Evolutionary conservation across 225 moss, liverwort and hornwort genomes (phyloP), one percentile per base, ranked within the genome.

Genomic region (Straminergon stramineum): DNA sequence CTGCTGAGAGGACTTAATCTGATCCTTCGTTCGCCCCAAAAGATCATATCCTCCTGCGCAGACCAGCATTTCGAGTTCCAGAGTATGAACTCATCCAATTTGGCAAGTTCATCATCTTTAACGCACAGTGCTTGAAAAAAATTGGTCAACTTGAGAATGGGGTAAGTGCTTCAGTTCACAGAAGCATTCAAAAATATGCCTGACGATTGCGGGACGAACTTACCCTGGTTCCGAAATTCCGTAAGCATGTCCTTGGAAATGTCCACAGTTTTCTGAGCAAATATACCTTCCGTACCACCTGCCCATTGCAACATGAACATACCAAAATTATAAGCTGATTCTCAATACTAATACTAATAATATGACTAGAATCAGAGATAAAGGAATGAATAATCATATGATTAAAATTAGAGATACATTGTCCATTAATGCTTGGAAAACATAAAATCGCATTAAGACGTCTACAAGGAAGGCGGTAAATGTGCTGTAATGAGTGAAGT

Each of bases 251-350:
- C 93, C 82, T 92, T 91, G 43, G 96, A 97, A 60, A 99, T 88
- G 73, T 97, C 95, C 87, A 96, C 32, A 85, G 93, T 93, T 84
- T 95, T 97, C 92, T 99, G 97, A 53, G 97, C 94, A 92, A 99
- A 99, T 65, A 99, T 94, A 51, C 99, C 99, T 90, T 99, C 99
- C 48, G 99, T 96, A 80, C 99, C 99, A 89, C 97, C 99, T 97
- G 88, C 62, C 77, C 88, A 88, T 83, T 55, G 79, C 86, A 85
- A 91, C 62, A 80, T 74, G 19, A 80, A n/a, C 76, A 39, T 48
- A 86, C 32, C 61, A 74, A 63, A 75, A 80, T 53, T 31, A 85
- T 63, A 61, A 55, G 84, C 62, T 61, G 84, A 71, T 71, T 63
- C 74, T 35, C 37, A 39, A 39, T 12, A 39, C 60, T 39, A 71